Evolutionary conservation across 805 yeast genomes (phyloP).

Genomic region (Candida sakaeoensis): DNA sequence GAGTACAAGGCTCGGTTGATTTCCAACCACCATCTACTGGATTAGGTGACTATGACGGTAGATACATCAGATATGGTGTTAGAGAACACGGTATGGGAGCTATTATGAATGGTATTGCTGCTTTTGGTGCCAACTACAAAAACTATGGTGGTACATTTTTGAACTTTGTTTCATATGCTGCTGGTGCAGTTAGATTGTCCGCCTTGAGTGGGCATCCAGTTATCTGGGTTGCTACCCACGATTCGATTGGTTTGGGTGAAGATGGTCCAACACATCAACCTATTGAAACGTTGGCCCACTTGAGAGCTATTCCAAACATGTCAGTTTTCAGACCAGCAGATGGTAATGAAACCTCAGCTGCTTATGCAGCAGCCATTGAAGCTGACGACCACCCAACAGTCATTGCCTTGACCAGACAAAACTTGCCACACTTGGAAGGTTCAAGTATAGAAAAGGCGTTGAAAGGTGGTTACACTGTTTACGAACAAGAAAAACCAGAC

Average conservation of each 20-base stretch:
- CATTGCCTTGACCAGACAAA: conserved; percentile 80
- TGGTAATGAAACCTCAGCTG: conserved; percentile 85
- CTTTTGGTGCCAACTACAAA: conserved; percentile 80
- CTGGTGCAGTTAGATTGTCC: conserved; percentile 83
- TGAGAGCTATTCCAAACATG: conserved; percentile 79
- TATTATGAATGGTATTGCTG: conserved; percentile 93
- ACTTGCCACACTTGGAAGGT: conserved; percentile 90
- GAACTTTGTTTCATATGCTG: conserved; percentile 81
- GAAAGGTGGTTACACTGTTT: conserved; percentile 89
- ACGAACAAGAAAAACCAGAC: conserved; percentile 54
- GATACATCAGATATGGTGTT: conserved; percentile 96
- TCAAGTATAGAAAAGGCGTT: conserved; percentile 86
- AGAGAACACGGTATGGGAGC: conserved; percentile 99
- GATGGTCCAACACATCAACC: conserved; percentile 95
- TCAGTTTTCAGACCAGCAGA: conserved; percentile 93
- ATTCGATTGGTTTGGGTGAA: conserved; percentile 88
- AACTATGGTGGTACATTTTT: conserved; percentile 97
- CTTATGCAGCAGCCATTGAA: conserved; percentile 64
- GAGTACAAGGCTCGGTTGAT: conserved; percentile 78
- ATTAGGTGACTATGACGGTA: conserved; percentile 84
- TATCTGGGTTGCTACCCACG: conserved; percentile 86
- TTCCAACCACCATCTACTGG: conserved; percentile 85
- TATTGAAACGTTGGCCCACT: conserved; percentile 81
- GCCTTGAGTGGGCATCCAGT: conserved; percentile 82
- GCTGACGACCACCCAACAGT: conserved; percentile 66